Conservation (phyloP, 2,329 filamentous ascomycete species). For the Microdochium trichocladiopsis region DNA sequence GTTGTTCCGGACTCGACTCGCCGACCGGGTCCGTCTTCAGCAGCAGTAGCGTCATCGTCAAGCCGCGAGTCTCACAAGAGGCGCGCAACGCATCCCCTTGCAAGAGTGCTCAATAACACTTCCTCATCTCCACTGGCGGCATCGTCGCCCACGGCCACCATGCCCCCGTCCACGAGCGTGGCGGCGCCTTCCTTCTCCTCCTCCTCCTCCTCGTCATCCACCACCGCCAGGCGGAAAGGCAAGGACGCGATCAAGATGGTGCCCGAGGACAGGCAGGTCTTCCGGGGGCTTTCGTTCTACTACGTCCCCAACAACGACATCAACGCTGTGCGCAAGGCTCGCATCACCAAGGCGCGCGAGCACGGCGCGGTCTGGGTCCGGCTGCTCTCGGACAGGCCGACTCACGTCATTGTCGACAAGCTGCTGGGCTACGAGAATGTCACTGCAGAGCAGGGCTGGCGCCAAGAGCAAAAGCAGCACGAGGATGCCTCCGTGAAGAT, state of each 20-base stretch:
- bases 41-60: neutral
- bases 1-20: neutral
- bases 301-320: slow-evolving; percentile 80
- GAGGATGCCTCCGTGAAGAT: neutral
- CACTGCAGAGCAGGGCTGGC: slow-evolving; percentile 24
- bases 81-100: neutral
- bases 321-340: slow-evolving; percentile 55
- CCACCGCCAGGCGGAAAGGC: slow-evolving; percentile 37
- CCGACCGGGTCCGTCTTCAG: neutral
- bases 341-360: slow-evolving; percentile 69
- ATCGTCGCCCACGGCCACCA: slow-evolving; percentile 10
- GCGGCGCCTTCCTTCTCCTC: slow-evolving; percentile 10
- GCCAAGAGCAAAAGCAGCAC: neutral
- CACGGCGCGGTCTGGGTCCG: slow-evolving; percentile 69
- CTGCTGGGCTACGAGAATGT: slow-evolving; percentile 58
- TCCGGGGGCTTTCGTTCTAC: slow-evolving; percentile 57
- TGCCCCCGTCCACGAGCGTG: slow-evolving; percentile 15
- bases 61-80: slow-evolving; percentile 1
- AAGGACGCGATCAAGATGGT: slow-evolving; percentile 31
- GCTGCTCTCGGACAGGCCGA: slow-evolving; percentile 47
- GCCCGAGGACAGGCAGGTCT: slow-evolving; percentile 48
- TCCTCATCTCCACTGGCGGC: slow-evolving; percentile 2
- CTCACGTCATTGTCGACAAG: slow-evolving; percentile 75
- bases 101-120: slow-evolving; percentile 3
- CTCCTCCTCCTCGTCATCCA: too few relatives aligned